Conservation (phyloP, 345 rosid species). For the Hibiscus tridactylites region DNA sequence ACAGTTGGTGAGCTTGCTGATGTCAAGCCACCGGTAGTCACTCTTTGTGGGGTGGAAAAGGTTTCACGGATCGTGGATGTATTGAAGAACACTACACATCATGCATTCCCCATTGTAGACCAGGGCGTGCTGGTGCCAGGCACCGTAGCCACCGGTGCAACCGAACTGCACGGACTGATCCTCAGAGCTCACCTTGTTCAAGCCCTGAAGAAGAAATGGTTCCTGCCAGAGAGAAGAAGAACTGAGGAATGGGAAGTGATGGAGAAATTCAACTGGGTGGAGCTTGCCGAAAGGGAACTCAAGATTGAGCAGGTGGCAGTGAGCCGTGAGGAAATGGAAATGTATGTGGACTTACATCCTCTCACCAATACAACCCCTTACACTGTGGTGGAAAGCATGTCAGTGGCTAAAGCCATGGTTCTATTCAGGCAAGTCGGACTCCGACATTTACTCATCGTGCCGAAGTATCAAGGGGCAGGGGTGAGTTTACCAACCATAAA, state of each 20-base stretch:
- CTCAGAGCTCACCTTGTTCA: slow-evolving; percentile 72
- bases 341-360: slow-evolving; percentile 84
- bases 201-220: slow-evolving; percentile 76
- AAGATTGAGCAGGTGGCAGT: slow-evolving; percentile 59
- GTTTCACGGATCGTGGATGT: slow-evolving; percentile 71
- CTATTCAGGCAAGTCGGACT: slow-evolving; percentile 77
- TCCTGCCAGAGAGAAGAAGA: slow-evolving; percentile 64
- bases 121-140: slow-evolving; percentile 36
- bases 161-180: slow-evolving; percentile 63
- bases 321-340: slow-evolving; percentile 70
- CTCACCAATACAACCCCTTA: slow-evolving; percentile 82
- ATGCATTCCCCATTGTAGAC: slow-evolving; percentile 64
- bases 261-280: slow-evolving; percentile 68
- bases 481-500: slow-evolving; percentile 31
- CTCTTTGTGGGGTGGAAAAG: slow-evolving; percentile 67
- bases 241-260: slow-evolving; percentile 81
- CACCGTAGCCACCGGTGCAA: slow-evolving; percentile 28
- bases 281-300: slow-evolving; percentile 65
- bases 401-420: slow-evolving; percentile 87
- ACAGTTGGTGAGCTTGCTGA: slow-evolving; percentile 76
- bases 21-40: slow-evolving; percentile 63
- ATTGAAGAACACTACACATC: slow-evolving; percentile 65
- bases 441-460: slow-evolving; percentile 68
- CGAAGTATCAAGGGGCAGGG: slow-evolving; percentile 63
- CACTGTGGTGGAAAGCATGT: slow-evolving; percentile 79